Evolutionary conservation across 2,329 filamentous ascomycete genomes (phyloP).

Genomic region (Scytalidium lignicola): DNA sequence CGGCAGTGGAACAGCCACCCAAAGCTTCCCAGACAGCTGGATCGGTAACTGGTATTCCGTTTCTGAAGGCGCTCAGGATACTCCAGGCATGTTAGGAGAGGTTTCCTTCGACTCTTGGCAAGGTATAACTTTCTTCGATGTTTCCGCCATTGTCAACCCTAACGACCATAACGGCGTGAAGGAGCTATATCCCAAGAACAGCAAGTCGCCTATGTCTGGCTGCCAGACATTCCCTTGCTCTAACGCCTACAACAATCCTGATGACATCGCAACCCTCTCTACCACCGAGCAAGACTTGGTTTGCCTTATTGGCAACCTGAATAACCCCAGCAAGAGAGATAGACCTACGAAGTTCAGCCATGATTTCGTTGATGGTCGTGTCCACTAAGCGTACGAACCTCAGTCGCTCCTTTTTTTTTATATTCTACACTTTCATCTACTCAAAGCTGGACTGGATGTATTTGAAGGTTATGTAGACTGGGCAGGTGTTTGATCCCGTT

Average conservation of each 20-base stretch:
- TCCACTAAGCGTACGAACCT: not conserved
- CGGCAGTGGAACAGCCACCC: constrained; percentile 21
- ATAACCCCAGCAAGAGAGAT: not conserved
- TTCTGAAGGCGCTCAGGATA: constrained; percentile 32
- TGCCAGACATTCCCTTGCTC: constrained; percentile 44
- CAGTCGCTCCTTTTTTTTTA: too few relatives aligned
- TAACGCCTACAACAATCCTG: constrained; percentile 44
- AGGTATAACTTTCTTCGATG: constrained; percentile 47
- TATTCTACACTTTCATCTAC: too few relatives aligned
- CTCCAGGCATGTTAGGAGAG: constrained; percentile 42
- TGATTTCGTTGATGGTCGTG: constrained; percentile 7
- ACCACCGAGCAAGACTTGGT: constrained; percentile 42
- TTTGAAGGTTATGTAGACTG: too few relatives aligned
- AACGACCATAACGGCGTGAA: constrained; percentile 44
- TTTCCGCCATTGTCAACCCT: constrained; percentile 48
- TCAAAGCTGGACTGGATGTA: too few relatives aligned
- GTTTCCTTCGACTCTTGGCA: constrained; percentile 42
- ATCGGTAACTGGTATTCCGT: constrained; percentile 37
- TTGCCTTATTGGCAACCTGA: constrained; percentile 21
- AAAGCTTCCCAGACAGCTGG: constrained; percentile 26
- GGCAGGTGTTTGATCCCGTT: too few relatives aligned
- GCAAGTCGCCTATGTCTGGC: constrained; percentile 36
- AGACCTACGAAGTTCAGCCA: constrained; percentile 8
- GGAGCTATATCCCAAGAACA: constrained; percentile 40
- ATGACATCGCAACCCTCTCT: constrained; percentile 50